Evolutionary conservation across 2,329 filamentous ascomycete genomes (phyloP).

Genomic region (Samsoniella hepiali): DNA sequence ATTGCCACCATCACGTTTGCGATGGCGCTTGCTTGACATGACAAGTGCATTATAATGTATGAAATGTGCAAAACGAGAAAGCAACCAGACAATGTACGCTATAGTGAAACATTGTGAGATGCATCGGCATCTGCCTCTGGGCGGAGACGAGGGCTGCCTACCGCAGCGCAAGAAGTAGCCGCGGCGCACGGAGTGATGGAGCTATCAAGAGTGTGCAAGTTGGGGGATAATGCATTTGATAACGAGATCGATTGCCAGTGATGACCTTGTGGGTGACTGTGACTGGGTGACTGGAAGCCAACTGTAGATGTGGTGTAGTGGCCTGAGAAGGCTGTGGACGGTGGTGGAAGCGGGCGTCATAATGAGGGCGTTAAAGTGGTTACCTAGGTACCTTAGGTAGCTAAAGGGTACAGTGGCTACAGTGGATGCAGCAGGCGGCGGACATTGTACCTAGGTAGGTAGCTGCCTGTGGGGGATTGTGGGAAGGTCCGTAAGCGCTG

Average conservation of each 20-base stretch:
- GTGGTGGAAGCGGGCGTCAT: constrained; percentile 10
- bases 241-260: background rate
- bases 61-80: too few relatives aligned
- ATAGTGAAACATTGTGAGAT: background rate
- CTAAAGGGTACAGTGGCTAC: background rate
- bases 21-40: too few relatives aligned
- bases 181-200: background rate
- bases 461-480: too few relatives aligned
- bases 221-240: background rate
- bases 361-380: background rate
- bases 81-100: background rate
- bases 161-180: background rate
- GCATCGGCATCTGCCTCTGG: background rate
- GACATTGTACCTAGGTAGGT: too few relatives aligned
- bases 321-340: constrained; percentile 11
- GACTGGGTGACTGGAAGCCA: background rate
- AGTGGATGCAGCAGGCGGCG: background rate
- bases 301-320: background rate
- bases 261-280: background rate
- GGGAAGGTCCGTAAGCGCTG: background rate
- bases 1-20: background rate
- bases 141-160: background rate
- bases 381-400: too few relatives aligned
- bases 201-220: background rate
- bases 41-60: too few relatives aligned